Evolutionary conservation across 805 yeast species (phyloP).

Genomic region (Teunomyces gatunensis): DNA sequence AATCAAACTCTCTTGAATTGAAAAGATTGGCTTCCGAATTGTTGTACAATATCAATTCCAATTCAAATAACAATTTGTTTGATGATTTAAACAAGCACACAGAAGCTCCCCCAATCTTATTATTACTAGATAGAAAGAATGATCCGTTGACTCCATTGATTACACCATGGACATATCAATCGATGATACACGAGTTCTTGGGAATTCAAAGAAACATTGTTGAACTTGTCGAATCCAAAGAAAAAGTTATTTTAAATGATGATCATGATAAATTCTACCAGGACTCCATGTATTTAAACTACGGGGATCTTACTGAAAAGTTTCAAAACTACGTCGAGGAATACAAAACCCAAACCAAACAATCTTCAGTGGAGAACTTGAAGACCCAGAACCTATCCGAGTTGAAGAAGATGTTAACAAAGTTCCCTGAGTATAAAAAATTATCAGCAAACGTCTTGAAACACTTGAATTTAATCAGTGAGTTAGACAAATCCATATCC

Average conservation of each 20-base stretch:
- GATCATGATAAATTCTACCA: conserved; percentile 71
- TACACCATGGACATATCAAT: conserved; percentile 96
- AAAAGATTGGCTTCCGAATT: conserved; percentile 69
- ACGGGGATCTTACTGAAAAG: conserved; percentile 90
- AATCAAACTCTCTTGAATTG: conserved; percentile 62
- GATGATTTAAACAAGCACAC: conserved; percentile 55
- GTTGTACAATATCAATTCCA: conserved; percentile 52
- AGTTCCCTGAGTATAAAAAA: conserved; percentile 90
- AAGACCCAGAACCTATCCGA: conserved; percentile 71
- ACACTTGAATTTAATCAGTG: conserved; percentile 87
- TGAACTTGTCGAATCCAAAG: conserved; percentile 49
- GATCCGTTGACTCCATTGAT: conserved; percentile 94
- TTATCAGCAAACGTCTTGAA: conserved; percentile 85
- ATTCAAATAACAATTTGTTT: conserved; percentile 58
- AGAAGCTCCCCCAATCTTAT: conserved; percentile 70
- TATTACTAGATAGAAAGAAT: conserved; percentile 77
- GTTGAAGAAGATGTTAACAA: conserved; percentile 86
- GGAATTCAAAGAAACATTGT: conserved; percentile 83
- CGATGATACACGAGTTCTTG: conserved; percentile 92
- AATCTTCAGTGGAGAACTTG: conserved; percentile 55
- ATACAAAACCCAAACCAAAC: conserved; percentile 77
- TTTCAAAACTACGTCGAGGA: conserved; percentile 81
- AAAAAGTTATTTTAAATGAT: conserved; percentile 50
- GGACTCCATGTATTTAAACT: conserved; percentile 83
- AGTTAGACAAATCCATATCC: conserved; percentile 73